Percentiles rank a stretch among this genome's conserved stretches.
These are phyloP conservation scores for Saccharomyces pastorianus DNA, from an alignment of 1,139 yeast genomes.

Conservation along the genomic window DNA sequence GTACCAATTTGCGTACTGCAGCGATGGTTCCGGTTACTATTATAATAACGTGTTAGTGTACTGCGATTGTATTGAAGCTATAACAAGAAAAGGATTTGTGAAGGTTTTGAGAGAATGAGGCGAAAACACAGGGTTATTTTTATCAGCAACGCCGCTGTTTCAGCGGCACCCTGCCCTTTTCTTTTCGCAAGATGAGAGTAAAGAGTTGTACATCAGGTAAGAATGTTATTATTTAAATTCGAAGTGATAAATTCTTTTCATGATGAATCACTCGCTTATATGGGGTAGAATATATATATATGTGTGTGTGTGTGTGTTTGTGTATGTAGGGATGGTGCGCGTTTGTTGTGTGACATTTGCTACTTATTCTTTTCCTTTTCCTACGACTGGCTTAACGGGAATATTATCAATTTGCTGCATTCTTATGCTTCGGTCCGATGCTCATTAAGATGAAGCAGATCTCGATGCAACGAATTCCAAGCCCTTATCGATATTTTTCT, in stretches of 20 bases:
- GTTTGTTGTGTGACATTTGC: neutral
- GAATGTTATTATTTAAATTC: neutral
- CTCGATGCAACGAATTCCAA: conserved; percentile 6
- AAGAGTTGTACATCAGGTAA: neutral
- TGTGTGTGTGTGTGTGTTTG: neutral
- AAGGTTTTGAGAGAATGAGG: too few relatives aligned
- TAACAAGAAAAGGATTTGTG: too few relatives aligned
- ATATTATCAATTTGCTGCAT: neutral
- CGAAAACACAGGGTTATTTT: too few relatives aligned
- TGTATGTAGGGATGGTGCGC: neutral
- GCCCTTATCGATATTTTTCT: conserved; percentile 17
- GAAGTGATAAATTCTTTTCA: neutral
- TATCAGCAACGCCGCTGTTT: too few relatives aligned
- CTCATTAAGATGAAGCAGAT: neutral
- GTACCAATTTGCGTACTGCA: neutral
- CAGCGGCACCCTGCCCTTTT: too few relatives aligned
- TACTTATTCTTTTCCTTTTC: neutral
- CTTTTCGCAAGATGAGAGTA: neutral
- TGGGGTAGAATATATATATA: neutral
- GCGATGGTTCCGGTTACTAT: neutral
- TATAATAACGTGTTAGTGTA: too few relatives aligned
- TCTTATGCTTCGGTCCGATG: neutral
- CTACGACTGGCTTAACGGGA: neutral
- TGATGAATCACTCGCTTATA: neutral
- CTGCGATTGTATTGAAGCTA: too few relatives aligned